Conservation (phyloP, 2,329 filamentous ascomycete genomes). For the Phialophora chinensis region DNA sequence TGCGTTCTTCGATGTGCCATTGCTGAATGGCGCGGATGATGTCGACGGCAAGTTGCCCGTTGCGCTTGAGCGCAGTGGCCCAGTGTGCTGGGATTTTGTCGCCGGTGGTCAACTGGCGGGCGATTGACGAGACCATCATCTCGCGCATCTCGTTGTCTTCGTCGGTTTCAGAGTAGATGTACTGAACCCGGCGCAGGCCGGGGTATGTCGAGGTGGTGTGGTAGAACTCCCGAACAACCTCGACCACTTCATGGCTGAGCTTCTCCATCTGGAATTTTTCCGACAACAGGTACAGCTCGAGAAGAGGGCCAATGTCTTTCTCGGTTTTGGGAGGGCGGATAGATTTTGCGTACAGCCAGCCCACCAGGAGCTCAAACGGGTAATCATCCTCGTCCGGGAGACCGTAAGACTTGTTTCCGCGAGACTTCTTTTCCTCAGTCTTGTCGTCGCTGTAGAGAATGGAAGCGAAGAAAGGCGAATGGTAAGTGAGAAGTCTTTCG, state of each 20-base stretch:
- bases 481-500: constrained; percentile 62
- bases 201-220: constrained; percentile 60
- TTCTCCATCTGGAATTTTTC: constrained; percentile 59
- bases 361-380: constrained; percentile 59
- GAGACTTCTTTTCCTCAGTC: constrained; percentile 40
- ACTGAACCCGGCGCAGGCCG: constrained; percentile 59
- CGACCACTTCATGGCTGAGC: constrained; percentile 57
- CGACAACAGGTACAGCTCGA: constrained; percentile 62
- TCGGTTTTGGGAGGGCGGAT: constrained; percentile 57
- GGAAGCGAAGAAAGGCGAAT: constrained; percentile 60
- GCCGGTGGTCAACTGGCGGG: constrained; percentile 57
- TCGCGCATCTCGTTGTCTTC: constrained; percentile 56
- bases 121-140: constrained; percentile 57
- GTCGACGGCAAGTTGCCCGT: constrained; percentile 62
- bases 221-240: constrained; percentile 58
- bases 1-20: constrained; percentile 57
- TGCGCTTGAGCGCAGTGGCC: constrained; percentile 61
- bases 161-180: constrained; percentile 58
- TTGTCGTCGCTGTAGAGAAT: constrained; percentile 55
- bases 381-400: constrained; percentile 60
- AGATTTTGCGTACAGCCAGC: constrained; percentile 59
- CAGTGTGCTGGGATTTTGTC: constrained; percentile 59
- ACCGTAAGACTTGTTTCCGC: constrained; percentile 48
- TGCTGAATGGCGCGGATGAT: constrained; percentile 61
- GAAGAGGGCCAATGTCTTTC: constrained; percentile 56